phyloP scores from a whole-genome alignment of 176 grass and related monocot species.

The bread wheat (Triticum aestivum) region DNA sequence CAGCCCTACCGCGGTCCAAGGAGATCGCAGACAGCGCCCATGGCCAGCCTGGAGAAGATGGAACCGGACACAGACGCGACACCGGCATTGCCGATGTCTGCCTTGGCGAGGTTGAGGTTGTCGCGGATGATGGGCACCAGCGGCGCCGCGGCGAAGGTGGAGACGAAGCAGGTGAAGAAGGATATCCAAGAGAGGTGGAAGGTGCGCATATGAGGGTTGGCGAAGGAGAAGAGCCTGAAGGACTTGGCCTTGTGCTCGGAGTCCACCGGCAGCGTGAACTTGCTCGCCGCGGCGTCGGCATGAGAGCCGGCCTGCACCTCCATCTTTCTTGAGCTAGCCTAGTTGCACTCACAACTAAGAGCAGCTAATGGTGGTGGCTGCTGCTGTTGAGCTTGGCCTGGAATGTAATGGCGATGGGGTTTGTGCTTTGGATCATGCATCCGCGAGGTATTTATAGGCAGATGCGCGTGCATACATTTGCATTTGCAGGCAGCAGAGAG shows the following conservation, averaged over 20 bases:
- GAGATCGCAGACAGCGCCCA: conserved; percentile 80
- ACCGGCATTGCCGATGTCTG: conserved; percentile 82
- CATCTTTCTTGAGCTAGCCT: not conserved
- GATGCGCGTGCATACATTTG: not conserved
- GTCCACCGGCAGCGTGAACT: conserved; percentile 76
- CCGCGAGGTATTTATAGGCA: not conserved
- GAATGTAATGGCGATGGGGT: not conserved
- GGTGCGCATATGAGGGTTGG: conserved; percentile 1
- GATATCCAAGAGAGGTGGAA: not conserved
- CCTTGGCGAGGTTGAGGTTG: conserved; percentile 63
- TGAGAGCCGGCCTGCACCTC: not conserved
- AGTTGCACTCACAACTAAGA: not conserved
- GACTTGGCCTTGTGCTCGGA: conserved; percentile 77
- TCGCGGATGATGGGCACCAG: conserved; percentile 85
- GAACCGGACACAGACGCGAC: conserved; percentile 80
- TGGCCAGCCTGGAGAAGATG: conserved; percentile 85
- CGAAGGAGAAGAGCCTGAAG: conserved; percentile 2
- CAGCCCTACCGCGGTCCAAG: conserved; percentile 79
- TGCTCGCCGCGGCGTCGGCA: not conserved
- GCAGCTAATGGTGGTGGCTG: not conserved
- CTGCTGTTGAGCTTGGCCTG: not conserved
- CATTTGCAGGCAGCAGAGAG: not conserved
- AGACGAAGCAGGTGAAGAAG: not conserved
- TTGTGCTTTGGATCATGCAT: not conserved
- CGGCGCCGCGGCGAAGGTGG: not conserved